Evolutionary conservation across 345 rosid genomes (phyloP), one percentile per base, ranked within the genome.

Genomic region (Melastoma malabathricum): DNA sequence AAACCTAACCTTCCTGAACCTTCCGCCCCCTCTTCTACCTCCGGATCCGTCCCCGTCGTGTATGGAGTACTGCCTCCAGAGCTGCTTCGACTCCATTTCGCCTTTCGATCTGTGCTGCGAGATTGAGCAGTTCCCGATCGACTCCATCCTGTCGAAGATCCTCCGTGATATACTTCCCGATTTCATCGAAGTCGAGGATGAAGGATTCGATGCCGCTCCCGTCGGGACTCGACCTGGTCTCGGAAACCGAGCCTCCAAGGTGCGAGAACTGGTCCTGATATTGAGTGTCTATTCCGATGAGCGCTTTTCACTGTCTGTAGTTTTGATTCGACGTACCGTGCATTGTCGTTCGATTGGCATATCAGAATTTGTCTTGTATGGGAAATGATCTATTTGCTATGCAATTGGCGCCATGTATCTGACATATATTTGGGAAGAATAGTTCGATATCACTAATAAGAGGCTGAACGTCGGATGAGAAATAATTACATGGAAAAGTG

Each of bases 1-100:
- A 74, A 70, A 74, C 73, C 75, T 73, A 64, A 68, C 64, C 51
- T 82, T 86, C 72, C 81, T 81, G 17, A 65, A 70, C 41, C 84
- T 89, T 38, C 79, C 88, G 3, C 65, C 68, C 18, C 84, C 84
- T 70, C 67, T 44, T 43, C 57, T 68, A 19, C 63, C 66, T 57
- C 67, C 70, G 41, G 61, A 66, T 63, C 64, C 71, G 44, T 17
- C 65, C 43, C 59, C 17, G 41, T 46, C 59, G 59, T 31, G 64
- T 57, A 15, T 16, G 60, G 46, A 61, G 49, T 38, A 47, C 10
- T 73, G 66, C 15, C 67, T 52, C 16, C 44, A 49, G 58, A 69
- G 68, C 17, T 58, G 66, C 57, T 75, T 68, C 60, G 67, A 31
- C 44, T 62, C 15, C 22, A 43, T 27, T 41, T 50, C 72, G 13